These are phyloP conservation scores for Podaxis sp. DNA, from an alignment of 768 basidiomycete species.

Conservation along the genomic window DNA sequence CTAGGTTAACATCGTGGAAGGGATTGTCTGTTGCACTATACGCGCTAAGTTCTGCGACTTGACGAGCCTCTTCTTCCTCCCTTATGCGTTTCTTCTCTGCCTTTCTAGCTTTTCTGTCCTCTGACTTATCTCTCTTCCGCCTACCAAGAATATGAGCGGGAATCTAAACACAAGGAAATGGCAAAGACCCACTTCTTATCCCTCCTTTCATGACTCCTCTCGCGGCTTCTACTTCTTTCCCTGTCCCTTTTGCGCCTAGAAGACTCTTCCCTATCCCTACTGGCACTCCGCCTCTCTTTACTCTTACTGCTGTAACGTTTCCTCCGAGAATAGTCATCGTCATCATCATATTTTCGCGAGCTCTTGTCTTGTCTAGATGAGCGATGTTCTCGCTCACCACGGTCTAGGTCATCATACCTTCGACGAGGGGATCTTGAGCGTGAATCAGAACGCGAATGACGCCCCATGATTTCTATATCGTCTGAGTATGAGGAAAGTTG, in stretches of 20 bases:
- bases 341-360: slow-evolving; percentile 21
- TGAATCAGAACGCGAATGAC: slow-evolving; percentile 44
- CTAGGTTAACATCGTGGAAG: slow-evolving; percentile 95
- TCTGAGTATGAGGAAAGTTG: not conserved
- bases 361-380: slow-evolving; percentile 28
- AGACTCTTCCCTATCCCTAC: slow-evolving; percentile 25
- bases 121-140: slow-evolving; percentile 83
- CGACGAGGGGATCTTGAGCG: slow-evolving; percentile 32
- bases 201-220: slow-evolving; percentile 31
- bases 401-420: slow-evolving; percentile 33
- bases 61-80: slow-evolving; percentile 88
- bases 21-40: slow-evolving; percentile 98
- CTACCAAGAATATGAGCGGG: slow-evolving; percentile 30
- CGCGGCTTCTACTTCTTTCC: slow-evolving; percentile 33
- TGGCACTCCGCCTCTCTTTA: slow-evolving; percentile 23
- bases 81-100: slow-evolving; percentile 80
- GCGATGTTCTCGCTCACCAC: slow-evolving; percentile 28
- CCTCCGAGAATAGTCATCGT: slow-evolving; percentile 24
- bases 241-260: slow-evolving; percentile 22
- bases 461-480: slow-evolving; percentile 31
- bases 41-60: slow-evolving; percentile 91
- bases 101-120: slow-evolving; percentile 79
- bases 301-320: slow-evolving; percentile 28
- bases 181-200: slow-evolving; percentile 39
- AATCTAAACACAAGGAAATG: slow-evolving; percentile 6